These are phyloP conservation scores for Neonectria faginata DNA, from an alignment of 2,329 filamentous ascomycete species.

Conservation along the genomic window DNA sequence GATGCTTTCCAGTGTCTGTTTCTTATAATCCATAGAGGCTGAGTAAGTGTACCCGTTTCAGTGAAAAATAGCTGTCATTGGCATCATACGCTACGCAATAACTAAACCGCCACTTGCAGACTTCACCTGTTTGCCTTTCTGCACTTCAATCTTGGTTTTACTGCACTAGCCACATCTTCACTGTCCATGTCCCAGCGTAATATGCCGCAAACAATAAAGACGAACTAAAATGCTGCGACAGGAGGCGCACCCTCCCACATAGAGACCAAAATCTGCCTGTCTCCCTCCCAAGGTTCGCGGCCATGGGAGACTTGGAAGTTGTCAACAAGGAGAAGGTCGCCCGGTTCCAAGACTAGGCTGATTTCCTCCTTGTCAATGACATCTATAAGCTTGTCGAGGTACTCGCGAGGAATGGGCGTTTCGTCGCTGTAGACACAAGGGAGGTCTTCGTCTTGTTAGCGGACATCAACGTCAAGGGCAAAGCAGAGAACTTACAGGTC, in stretches of 20 bases:
- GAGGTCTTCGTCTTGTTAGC: conserved; percentile 4
- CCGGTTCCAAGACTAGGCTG: conserved; percentile 9
- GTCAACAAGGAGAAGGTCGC: conserved; percentile 24
- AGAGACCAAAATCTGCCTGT: conserved; percentile 28
- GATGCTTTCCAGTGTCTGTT: too few relatives aligned
- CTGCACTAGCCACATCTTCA: too few relatives aligned
- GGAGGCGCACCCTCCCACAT: conserved; percentile 29
- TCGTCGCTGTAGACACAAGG: conserved; percentile 19
- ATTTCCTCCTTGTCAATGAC: conserved; percentile 25
- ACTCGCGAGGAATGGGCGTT: conserved; percentile 19
- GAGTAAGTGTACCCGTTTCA: too few relatives aligned
- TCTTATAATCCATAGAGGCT: too few relatives aligned
- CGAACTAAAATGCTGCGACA: conserved; percentile 12
- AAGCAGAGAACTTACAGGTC: conserved; percentile 15
- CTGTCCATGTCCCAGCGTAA: too few relatives aligned
- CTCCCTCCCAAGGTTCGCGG: conserved; percentile 30
- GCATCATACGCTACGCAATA: too few relatives aligned
- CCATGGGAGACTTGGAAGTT: conserved; percentile 32
- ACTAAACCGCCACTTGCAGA: too few relatives aligned
- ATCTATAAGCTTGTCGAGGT: conserved; percentile 21
- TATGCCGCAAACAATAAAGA: too few relatives aligned
- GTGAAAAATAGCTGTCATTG: too few relatives aligned
- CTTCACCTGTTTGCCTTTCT: too few relatives aligned
- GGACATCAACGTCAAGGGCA: background rate
- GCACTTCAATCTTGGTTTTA: too few relatives aligned